These are phyloP conservation scores for Calonectria pauciramosa DNA, from an alignment of 2,329 filamentous ascomycete genomes.

Conservation along the genomic window DNA sequence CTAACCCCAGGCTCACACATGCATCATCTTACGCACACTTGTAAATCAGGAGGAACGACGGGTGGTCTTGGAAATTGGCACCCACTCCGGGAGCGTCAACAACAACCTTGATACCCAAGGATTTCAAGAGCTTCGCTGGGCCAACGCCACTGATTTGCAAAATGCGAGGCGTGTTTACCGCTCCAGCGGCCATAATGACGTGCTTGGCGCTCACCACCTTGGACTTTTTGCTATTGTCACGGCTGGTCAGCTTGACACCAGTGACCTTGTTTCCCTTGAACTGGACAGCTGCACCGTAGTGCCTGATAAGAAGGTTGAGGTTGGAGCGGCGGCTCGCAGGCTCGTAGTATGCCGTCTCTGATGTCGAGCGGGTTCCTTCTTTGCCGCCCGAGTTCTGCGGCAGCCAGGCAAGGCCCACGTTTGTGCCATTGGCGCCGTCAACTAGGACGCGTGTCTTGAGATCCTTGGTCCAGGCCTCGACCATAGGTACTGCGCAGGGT, in stretches of 20 bases:
- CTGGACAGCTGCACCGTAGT: background rate
- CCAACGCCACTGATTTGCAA: background rate
- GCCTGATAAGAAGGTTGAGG: background rate
- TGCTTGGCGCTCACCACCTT: background rate
- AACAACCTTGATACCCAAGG: background rate
- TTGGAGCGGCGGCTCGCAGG: background rate
- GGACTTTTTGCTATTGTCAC: background rate
- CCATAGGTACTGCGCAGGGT: background rate
- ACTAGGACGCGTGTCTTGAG: background rate
- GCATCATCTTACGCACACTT: background rate
- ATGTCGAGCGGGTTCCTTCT: background rate
- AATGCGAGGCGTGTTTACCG: constrained; percentile 3
- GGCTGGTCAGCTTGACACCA: background rate
- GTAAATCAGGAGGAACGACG: background rate
- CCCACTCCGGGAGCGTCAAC: background rate
- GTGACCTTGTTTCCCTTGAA: background rate
- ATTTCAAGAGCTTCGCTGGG: background rate
- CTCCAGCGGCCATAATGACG: background rate
- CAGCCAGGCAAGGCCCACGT: background rate
- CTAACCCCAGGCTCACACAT: too few species aligned
- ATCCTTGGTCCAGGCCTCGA: background rate
- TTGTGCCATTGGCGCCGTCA: background rate
- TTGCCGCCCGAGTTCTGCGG: background rate
- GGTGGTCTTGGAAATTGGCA: background rate
- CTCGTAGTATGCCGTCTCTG: background rate